A percentile compares a stretch with the other conserved stretches of the same genome.
phyloP scores from a whole-genome alignment of 2,329 filamentous ascomycete species.

The Alternaria arbusti region DNA sequence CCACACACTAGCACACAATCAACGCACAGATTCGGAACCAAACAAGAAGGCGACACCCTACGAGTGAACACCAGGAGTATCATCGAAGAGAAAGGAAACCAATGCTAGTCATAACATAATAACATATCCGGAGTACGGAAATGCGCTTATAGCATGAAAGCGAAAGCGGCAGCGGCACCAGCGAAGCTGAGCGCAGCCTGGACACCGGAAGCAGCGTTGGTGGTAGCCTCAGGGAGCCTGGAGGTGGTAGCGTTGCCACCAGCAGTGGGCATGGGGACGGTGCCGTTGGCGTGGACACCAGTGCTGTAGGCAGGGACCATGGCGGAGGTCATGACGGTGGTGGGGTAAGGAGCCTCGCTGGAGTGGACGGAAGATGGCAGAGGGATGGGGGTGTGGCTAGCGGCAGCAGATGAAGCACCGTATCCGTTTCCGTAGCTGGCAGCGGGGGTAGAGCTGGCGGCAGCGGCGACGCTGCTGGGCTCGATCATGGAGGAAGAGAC shows the following conservation, averaged over 20 bases:
- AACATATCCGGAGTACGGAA: conserved; percentile 15
- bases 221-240: conserved; percentile 35
- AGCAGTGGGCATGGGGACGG: conserved; percentile 34
- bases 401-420: neutral
- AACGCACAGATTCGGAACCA: neutral
- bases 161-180: conserved; percentile 50
- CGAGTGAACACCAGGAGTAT: conserved; percentile 1
- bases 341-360: conserved; percentile 18
- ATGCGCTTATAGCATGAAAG: conserved; percentile 47
- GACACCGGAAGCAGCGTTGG: conserved; percentile 39
- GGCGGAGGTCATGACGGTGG: conserved; percentile 20
- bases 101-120: conserved; percentile 16
- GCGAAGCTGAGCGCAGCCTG: conserved; percentile 48
- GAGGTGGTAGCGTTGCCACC: conserved; percentile 42
- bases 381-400: conserved; percentile 21
- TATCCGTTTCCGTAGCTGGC: conserved; percentile 15
- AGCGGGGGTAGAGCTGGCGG: conserved; percentile 10
- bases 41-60: neutral
- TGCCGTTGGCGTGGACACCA: conserved; percentile 25
- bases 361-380: conserved; percentile 8
- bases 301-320: conserved; percentile 26
- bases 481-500: conserved; percentile 26
- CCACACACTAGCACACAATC: neutral
- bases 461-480: conserved; percentile 2
- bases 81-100: conserved; percentile 1